Conservation (phyloP, 2,329 filamentous ascomycete species). For the Clonostachys solani region DNA sequence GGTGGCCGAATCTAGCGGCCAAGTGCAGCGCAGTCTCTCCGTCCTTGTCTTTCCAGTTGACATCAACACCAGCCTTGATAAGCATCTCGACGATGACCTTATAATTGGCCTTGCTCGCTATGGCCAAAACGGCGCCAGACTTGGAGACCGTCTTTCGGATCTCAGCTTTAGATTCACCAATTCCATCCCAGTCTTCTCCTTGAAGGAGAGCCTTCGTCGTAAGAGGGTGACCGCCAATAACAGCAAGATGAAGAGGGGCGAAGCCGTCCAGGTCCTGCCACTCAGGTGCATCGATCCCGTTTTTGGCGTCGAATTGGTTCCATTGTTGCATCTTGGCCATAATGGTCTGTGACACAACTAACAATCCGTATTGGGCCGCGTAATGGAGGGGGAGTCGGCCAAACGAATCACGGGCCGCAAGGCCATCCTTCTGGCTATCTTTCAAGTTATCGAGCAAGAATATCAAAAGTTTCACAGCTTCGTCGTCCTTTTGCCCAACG, state of each 20-base stretch:
- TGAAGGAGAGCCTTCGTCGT: slow-evolving; percentile 80
- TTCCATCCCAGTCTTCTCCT: slow-evolving; percentile 72
- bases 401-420: slow-evolving; percentile 70
- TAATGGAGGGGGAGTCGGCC: slow-evolving; percentile 88
- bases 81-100: slow-evolving; percentile 79
- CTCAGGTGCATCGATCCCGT: slow-evolving; percentile 79
- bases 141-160: slow-evolving; percentile 70
- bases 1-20: slow-evolving; percentile 83
- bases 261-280: slow-evolving; percentile 95
- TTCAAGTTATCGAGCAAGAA: slow-evolving; percentile 65
- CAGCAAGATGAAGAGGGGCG: slow-evolving; percentile 86
- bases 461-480: slow-evolving; percentile 65
- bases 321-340: slow-evolving; percentile 87
- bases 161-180: slow-evolving; percentile 55
- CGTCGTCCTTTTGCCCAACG: slow-evolving; percentile 64
- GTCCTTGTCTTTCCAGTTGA: slow-evolving; percentile 88
- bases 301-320: slow-evolving; percentile 77
- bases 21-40: slow-evolving; percentile 91
- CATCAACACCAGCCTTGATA: slow-evolving; percentile 83
- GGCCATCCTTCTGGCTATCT: slow-evolving; percentile 60
- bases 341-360: slow-evolving; percentile 82
- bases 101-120: slow-evolving; percentile 87
- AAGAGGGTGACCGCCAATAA: slow-evolving; percentile 83
- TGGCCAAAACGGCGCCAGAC: slow-evolving; percentile 80
- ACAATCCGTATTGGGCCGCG: slow-evolving; percentile 90